Evolutionary conservation across 257 asterid species (phyloP), one percentile per base, ranked within the genome.

Genomic region (Plectranthus barbatus): DNA sequence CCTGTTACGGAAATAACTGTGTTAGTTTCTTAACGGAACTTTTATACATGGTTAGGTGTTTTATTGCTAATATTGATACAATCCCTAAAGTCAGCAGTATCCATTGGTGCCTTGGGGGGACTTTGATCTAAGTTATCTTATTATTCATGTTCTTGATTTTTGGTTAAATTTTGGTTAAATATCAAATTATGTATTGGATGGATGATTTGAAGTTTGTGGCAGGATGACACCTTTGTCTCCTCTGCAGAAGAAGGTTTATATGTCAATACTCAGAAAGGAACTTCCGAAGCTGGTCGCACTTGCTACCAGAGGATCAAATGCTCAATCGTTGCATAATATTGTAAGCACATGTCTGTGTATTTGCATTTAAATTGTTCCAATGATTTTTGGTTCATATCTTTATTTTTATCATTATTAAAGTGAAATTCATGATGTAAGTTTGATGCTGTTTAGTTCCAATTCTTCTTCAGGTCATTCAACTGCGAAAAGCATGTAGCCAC

Each of bases 401-500:
- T 62, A 46, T 67, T 20, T 37, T 15, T 64, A 26, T 42, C 39
- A 26, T 21, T 49, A 18, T 54, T 41, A 45, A 50, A 33, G 36
- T 47, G 62, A 41, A 41, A 29, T 39, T 40, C 46, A 12, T 53
- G 46, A 54, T 56, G 62, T 40, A 57, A 71, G 31, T 54, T 69
- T 52, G 49, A 74, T 71, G 60, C 42, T 64, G 20, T 39, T 44
- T 36, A 74, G 57, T 9, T 72, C 50, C 52, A 36, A 47, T 69
- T 78, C 60, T 29, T 73, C 60, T 75, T 63, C 84, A 91, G 98
- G 96, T 88, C 64, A 83, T 91, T 73, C 98, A 91, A 79, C 90
- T 91, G 7, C 85, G 98, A 36, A 91, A 91, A 78, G 95, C 98
- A 56, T 91, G 98, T 64, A 91, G 95, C 73, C 98, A 92, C 69